Evolutionary conservation across 805 yeast species (phyloP), one percentile per base, ranked within the genome.

Genomic region (Candida broadrunensis): DNA sequence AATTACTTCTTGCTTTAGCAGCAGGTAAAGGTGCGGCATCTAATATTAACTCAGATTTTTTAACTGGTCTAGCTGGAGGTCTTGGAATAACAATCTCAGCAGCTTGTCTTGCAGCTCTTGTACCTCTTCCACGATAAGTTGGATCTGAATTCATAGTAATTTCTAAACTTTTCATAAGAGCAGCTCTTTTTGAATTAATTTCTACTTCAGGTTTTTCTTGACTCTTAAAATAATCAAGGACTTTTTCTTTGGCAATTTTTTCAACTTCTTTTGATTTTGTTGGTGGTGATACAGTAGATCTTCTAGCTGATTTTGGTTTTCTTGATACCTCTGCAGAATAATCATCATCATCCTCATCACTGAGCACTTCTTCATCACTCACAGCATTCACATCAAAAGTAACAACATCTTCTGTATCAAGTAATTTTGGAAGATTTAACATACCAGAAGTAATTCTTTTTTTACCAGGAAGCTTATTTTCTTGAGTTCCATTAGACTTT

Each of bases 391-490:
- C 6, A 9, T 9, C 9, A 21, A 21, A 7, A 9, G 35, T 27
- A 24, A 37, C 36, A 17, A 15, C 4, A 5, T 21, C 30, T 36
- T 19, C 17, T 5, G 6, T 48, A 18, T 58, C 64, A n/a, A 56
- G 36, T 39, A 53, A 60, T 8, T 56, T 49, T 1, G 74, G 73
- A 14, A 57, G 51, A 25, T 47, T 56, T 21, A 69, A 54, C 75
- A 69, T 69, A 3, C 75, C 75, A 1, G 72, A 66, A 8, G 73
- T 69, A 26, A 69, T 65, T 20, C 73, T 50, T 17, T 46, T 44
- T 11, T 41, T 18, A 9, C 51, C 54, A 17, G 43, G 42, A 15
- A 37, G 14, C n/a, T 13, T 29, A 23, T 21, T 32, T 21, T 41
- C 36, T 25, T 24, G n/a, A 3, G 43, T 17, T 11, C 41, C 36